These are phyloP conservation scores for Mycothermus thermophilus DNA, from an alignment of 495 filamentous ascomycete genomes.

Conservation along the genomic window DNA sequence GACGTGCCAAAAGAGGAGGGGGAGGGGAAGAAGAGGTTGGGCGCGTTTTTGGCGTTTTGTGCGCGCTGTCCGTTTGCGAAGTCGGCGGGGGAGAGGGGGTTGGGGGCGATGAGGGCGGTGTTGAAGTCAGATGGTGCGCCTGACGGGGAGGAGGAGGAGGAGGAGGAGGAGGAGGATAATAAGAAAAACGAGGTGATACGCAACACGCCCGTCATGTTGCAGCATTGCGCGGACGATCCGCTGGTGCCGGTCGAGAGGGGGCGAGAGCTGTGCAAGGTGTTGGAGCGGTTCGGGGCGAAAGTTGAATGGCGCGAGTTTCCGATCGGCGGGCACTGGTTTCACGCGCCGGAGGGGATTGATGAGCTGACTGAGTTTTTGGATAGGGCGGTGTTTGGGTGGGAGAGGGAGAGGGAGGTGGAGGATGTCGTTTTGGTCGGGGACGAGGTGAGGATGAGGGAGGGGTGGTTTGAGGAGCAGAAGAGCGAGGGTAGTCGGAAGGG, in stretches of 20 bases:
- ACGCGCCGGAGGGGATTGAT: conserved; percentile 35
- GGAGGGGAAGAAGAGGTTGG: conserved; percentile 12
- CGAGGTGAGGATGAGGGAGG: neutral
- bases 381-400: conserved; percentile 1
- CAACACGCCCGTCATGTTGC: conserved; percentile 36
- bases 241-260: conserved; percentile 36
- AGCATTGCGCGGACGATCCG: conserved; percentile 39
- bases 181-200: conserved; percentile 12
- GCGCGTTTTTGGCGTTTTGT: conserved; percentile 41
- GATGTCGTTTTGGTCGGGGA: neutral
- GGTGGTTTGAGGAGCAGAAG: too few species aligned
- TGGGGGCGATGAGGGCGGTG: conserved; percentile 15
- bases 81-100: conserved; percentile 12
- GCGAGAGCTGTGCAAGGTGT: conserved; percentile 21
- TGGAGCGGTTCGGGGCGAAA: conserved; percentile 28
- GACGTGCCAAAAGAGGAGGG: too few species aligned
- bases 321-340: conserved; percentile 44
- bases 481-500: too few species aligned
- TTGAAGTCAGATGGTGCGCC: too few species aligned
- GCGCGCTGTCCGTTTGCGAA: conserved; percentile 44
- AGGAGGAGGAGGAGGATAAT: conserved; percentile 4
- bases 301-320: conserved; percentile 39
- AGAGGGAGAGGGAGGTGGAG: neutral
- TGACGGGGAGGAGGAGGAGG: conserved; percentile 8
- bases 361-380: conserved; percentile 36